Conservation (phyloP, 805 yeast species). For the Nakazawaea pomicola region DNA sequence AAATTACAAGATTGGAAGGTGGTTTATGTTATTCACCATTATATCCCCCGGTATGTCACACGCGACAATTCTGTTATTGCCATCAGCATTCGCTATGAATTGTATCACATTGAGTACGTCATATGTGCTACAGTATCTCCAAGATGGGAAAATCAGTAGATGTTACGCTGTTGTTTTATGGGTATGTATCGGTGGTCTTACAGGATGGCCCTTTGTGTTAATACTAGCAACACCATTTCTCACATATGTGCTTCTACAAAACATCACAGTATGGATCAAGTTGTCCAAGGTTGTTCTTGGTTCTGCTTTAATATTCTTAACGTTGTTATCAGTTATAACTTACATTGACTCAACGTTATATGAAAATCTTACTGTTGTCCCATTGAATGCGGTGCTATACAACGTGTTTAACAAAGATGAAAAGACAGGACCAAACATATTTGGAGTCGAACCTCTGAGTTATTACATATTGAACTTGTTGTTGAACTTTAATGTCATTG, state of each 20-base stretch:
- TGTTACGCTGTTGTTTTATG: conserved; percentile 31
- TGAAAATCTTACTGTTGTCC: conserved; percentile 57
- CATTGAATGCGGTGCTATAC: conserved; percentile 76
- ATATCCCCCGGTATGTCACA: conserved; percentile 82
- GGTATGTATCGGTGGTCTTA: conserved; percentile 61
- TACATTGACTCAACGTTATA: conserved; percentile 60
- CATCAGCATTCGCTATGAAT: conserved; percentile 72
- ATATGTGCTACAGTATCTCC: conserved; percentile 29
- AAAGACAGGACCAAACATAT: conserved; percentile 81
- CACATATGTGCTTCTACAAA: conserved; percentile 23
- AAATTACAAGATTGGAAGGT: conserved; percentile 15
- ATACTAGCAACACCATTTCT: conserved; percentile 60
- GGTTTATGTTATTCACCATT: conserved; percentile 60
- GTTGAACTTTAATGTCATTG: conserved; percentile 66
- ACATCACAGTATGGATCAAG: neutral
- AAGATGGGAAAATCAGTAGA: conserved; percentile 18
- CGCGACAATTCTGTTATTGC: conserved; percentile 81
- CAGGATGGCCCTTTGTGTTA: conserved; percentile 91
- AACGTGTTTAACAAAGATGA: conserved; percentile 69
- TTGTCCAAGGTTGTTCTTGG: neutral
- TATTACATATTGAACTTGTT: conserved; percentile 68
- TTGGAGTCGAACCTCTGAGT: conserved; percentile 76
- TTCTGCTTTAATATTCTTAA: neutral
- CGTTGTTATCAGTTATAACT: conserved; percentile 14
- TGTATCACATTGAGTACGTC: conserved; percentile 41